Evolutionary conservation across 2,329 filamentous ascomycete genomes (phyloP), one percentile per base, ranked within the genome.

Genomic region (Trichoderma aggressivum): DNA sequence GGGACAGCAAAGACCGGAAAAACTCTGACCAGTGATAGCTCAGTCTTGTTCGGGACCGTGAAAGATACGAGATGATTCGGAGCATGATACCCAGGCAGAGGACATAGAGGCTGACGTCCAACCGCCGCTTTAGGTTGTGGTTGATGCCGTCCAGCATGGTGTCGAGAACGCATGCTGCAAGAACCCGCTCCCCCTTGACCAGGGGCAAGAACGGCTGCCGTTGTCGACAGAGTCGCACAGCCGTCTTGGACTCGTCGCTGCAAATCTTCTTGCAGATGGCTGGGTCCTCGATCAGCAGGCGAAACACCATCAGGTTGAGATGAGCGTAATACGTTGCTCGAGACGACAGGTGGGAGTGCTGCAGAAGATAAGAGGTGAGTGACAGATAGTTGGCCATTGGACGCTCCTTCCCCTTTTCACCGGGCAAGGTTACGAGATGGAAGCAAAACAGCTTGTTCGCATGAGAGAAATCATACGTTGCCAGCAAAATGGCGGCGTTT

Each of bases 371-470:
- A 3, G 95, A 98, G 4, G 93, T 92, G 56, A 97, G 85, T 0
- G 95, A 98, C 32, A 98, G 84, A 78, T 95, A 97, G 75, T 89
- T 90, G 60, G 91, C 89, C 73, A 99, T 90, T 0, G 94, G 92
- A 1, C 91, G 87, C 76, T 95, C 90, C 62, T 88, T 85, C 55
- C 86, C 88, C 75, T 91, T 91, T 62, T 90, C 89, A 1, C 89
- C 81, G 7, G 87, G 78, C 28, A 89, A 79, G 3, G 89, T 90
- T 65, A 97, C 89, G 56, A 99, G 82, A 76, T 92, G 94, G 79
- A 93, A 92, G 80, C 93, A 95, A 81, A 99, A 98, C 10, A 98
- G 86, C 81, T 98, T 98, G 84, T 98, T 99, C 39, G 94, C 92
- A 78, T 97, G 92, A 3, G 91, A 90, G 79, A 98, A 98, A 79